Conservation (phyloP, 768 basidiomycete genomes). For the Lactarius psammicola region DNA sequence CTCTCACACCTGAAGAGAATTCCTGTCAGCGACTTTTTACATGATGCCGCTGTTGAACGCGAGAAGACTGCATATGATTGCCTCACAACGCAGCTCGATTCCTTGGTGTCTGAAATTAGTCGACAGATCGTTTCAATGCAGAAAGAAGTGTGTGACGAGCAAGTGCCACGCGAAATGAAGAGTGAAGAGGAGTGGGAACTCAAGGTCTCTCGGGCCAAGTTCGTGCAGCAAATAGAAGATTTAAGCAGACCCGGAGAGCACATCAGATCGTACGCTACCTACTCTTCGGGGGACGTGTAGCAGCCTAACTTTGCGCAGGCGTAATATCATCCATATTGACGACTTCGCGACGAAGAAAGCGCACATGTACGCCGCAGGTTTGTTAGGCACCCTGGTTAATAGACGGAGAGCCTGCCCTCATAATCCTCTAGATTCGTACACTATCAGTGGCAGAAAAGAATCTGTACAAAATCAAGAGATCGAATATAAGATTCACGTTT, state of each 20-base stretch:
- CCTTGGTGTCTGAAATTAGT: neutral
- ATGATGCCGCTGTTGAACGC: neutral
- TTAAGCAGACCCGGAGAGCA: neutral
- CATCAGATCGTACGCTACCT: neutral
- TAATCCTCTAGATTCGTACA: neutral
- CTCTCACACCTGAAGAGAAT: neutral
- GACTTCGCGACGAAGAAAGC: neutral
- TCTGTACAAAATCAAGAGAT: neutral
- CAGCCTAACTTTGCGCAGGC: neutral
- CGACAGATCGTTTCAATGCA: conserved; percentile 4
- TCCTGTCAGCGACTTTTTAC: neutral
- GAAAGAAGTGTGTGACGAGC: neutral
- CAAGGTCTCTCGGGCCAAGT: neutral
- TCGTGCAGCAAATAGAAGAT: neutral
- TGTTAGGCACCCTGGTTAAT: neutral
- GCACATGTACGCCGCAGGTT: neutral
- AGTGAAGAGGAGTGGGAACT: neutral
- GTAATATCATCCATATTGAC: neutral
- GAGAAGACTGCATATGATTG: neutral
- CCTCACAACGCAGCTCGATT: conserved; percentile 1
- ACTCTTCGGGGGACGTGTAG: neutral
- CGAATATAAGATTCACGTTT: neutral
- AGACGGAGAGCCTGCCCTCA: neutral
- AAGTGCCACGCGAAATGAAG: conserved; percentile 1
- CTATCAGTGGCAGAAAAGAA: neutral